Evolutionary conservation across 768 basidiomycete species (phyloP), one percentile per base, ranked within the genome.

Genomic region (Saitozyma podzolica): DNA sequence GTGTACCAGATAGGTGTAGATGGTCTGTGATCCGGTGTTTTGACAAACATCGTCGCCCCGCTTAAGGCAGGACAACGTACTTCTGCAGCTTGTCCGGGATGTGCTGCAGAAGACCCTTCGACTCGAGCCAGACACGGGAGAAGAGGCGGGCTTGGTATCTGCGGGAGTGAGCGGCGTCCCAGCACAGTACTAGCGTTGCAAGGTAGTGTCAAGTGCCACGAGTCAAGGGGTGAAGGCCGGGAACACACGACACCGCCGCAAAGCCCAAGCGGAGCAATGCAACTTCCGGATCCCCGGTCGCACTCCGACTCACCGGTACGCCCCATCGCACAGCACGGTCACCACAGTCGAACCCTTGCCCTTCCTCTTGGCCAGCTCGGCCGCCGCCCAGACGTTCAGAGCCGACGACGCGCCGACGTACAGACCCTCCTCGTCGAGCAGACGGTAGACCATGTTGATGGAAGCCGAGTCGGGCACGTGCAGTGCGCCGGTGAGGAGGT

Each of bases 381-480:
- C 86, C 0, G 95, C 94, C 9, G 95, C 92, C 45, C 92, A 93
- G 19, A 96, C 92, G 75, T 99, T 99, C 65, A 98, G 80, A 0
- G 96, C 92, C 7, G 91, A 88, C 65, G 90, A 93, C 3, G 94
- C 94, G 10, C 96, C 96, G 50, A 99, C 81, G 80, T 99, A 99
- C 45, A 99, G 73, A 0, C 96, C 96, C 77, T 97, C 96, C 11
- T 87, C 85, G 73, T 97, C 90, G 51, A 99, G 82, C 39, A 99
- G 82, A 60, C 93, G 86, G 78, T 96, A 99, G 50, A 99, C 81
- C 93, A 96, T 98, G 56, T 84, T 84, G 70, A 99, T 91, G 16
- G 91, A 88, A 76, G 95, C 89, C 73, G 87, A 85, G 68, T 99
- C 96, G 3, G 92, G 83, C 43, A 98, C 88, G 63, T 86, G 87